Conservation (phyloP, 192 early-diverging fungal genomes). For the Backusella circina region DNA sequence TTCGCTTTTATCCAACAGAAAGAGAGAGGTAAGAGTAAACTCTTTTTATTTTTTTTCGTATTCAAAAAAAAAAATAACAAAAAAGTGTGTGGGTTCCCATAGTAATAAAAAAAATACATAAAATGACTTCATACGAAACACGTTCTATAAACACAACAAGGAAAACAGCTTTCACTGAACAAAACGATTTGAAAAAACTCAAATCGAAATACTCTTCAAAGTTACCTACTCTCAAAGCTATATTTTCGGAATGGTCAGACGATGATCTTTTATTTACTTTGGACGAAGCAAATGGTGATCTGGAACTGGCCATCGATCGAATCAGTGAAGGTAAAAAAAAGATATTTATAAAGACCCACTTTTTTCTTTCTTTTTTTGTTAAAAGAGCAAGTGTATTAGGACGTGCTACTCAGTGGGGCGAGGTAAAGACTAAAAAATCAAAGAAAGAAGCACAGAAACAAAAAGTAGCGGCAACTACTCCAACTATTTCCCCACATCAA, state of each 20-base stretch:
- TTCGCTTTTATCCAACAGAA: not conserved
- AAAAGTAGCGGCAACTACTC: constrained; percentile 29
- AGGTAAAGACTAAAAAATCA: constrained; percentile 75
- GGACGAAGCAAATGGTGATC: constrained; percentile 84
- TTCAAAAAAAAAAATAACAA: not conserved
- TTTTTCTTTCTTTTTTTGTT: not conserved
- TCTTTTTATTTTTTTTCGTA: no score
- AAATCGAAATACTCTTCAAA: constrained; percentile 60
- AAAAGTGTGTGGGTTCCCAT: not conserved
- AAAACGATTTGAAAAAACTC: constrained; percentile 60
- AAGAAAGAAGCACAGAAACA: constrained; percentile 60
- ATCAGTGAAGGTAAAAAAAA: constrained; percentile 70
- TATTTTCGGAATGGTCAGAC: constrained; percentile 88
- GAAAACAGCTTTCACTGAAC: constrained; percentile 18
- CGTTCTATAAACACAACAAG: constrained; percentile 23
- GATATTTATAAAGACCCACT: not conserved
- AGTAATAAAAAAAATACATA: constrained; percentile 7
- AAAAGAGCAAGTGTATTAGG: constrained; percentile 46
- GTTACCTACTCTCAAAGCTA: constrained; percentile 64
- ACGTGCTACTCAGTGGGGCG: constrained; percentile 77
- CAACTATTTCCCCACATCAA: not conserved
- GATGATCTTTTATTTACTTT: constrained; percentile 84
- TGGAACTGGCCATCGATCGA: constrained; percentile 73
- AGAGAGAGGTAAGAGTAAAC: not conserved
- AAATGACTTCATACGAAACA: constrained; percentile 33